Evolutionary conservation across 805 yeast species (phyloP).

Genomic region (Starmerella floricola): DNA sequence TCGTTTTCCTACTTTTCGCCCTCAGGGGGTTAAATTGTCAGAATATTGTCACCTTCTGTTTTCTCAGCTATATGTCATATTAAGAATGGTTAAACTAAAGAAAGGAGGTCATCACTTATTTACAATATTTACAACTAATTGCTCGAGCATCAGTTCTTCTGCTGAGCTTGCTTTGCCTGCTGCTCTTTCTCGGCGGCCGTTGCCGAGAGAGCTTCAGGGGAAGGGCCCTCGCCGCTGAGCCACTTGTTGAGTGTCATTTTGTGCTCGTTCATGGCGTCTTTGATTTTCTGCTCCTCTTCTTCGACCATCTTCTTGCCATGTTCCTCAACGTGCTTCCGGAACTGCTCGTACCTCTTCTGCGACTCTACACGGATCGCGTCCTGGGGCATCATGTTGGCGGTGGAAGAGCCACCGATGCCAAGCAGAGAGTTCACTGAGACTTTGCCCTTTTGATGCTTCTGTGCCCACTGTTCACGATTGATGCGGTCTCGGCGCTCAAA

Average conservation of each 20-base stretch:
- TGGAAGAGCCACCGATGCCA: constrained; percentile 40
- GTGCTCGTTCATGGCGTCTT: constrained; percentile 72
- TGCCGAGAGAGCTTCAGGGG: constrained; percentile 29
- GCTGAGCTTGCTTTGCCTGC: constrained; percentile 8
- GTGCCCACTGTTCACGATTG: constrained; percentile 42
- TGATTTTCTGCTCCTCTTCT: constrained; percentile 37
- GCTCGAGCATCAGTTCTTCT: constrained; percentile 1
- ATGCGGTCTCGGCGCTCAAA: constrained; percentile 64
- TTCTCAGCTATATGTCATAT: too few relatives aligned
- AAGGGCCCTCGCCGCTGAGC: constrained; percentile 52
- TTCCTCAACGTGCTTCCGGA: constrained; percentile 73
- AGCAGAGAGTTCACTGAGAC: constrained; percentile 44
- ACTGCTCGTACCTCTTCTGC: constrained; percentile 72
- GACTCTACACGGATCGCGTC: constrained; percentile 87
- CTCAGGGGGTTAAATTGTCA: too few relatives aligned
- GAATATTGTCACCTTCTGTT: too few relatives aligned
- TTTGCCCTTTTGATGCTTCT: constrained; percentile 30
- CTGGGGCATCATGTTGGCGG: constrained; percentile 62
- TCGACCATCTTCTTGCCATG: constrained; percentile 49
- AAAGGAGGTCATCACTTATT: constrained; percentile 3
- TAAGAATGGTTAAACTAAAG: too few relatives aligned
- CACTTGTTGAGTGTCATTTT: constrained; percentile 73
- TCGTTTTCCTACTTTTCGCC: too few relatives aligned
- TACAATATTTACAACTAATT: constrained; percentile 17
- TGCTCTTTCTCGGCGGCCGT: constrained; percentile 17